Percentiles rank a stretch among this genome's conserved stretches.
These are phyloP conservation scores for Dothiorella sarmentorum DNA, from an alignment of 2,329 filamentous ascomycete species.

Conservation along the genomic window DNA sequence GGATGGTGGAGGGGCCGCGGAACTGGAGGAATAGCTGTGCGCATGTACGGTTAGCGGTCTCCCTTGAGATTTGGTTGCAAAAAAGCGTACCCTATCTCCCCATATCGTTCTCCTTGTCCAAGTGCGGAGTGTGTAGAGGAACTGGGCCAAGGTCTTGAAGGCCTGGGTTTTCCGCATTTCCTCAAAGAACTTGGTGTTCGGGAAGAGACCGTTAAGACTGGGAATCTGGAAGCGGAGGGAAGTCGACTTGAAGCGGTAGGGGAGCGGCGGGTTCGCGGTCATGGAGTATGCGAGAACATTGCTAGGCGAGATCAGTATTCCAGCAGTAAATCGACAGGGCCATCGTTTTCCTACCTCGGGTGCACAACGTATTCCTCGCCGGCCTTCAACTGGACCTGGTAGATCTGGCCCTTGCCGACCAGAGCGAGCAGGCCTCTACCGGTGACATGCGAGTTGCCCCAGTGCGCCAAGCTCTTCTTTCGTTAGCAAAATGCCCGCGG, in stretches of 20 bases:
- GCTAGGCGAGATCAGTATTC: conserved; percentile 41
- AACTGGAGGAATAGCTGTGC: conserved; percentile 80
- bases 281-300: conserved; percentile 90
- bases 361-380: conserved; percentile 91
- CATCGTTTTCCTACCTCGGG: too few relatives aligned
- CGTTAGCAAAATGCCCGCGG: conserved; percentile 34
- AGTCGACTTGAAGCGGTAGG: conserved; percentile 83
- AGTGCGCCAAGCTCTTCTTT: conserved; percentile 68
- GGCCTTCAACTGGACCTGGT: conserved; percentile 74
- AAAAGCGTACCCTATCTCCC: conserved; percentile 68
- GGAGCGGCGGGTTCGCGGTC: conserved; percentile 67
- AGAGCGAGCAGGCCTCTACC: conserved; percentile 84
- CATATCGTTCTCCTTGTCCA: conserved; percentile 79
- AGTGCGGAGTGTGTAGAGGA: conserved; percentile 68
- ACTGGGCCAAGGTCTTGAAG: conserved; percentile 67
- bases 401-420: conserved; percentile 82
- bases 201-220: conserved; percentile 61
- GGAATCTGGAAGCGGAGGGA: conserved; percentile 76
- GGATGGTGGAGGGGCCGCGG: conserved; percentile 76
- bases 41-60: not conserved
- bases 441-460: conserved; percentile 86
- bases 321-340: too few relatives aligned
- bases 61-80: not conserved
- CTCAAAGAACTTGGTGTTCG: conserved; percentile 66
- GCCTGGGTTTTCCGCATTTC: conserved; percentile 67